Evolutionary conservation across 306 rosid species (phyloP).

Genomic region (Citrullus amarus): DNA sequence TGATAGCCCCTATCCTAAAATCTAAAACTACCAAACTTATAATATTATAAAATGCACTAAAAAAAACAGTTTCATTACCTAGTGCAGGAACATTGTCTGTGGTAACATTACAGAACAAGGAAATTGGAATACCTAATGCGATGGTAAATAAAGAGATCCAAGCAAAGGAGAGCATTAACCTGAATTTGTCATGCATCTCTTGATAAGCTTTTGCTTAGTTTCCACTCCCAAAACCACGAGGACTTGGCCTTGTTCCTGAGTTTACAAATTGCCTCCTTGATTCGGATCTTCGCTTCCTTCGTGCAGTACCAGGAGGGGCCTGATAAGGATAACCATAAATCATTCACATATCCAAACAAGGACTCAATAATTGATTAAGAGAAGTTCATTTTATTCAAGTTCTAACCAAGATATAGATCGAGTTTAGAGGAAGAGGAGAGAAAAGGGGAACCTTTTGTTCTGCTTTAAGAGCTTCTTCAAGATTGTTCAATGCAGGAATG

Average conservation of each 20-base stretch:
- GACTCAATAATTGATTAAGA: neutral
- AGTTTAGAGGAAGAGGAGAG: slow-evolving; percentile 1
- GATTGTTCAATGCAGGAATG: slow-evolving; percentile 69
- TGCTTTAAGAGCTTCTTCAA: slow-evolving; percentile 76
- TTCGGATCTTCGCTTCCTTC: slow-evolving; percentile 64
- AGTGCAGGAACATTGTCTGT: neutral
- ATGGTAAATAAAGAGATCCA: neutral
- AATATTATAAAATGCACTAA: neutral
- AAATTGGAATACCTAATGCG: neutral
- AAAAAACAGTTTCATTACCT: neutral
- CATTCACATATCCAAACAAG: neutral
- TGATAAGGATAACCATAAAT: slow-evolving; percentile 14
- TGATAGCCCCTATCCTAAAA: neutral
- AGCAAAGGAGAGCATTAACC: neutral
- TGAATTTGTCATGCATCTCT: neutral
- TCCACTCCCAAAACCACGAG: slow-evolving; percentile 79
- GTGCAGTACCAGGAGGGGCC: slow-evolving; percentile 82
- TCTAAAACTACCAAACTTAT: neutral
- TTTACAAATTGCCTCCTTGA: slow-evolving; percentile 43
- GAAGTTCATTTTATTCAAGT: neutral
- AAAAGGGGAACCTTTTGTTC: slow-evolving; percentile 63
- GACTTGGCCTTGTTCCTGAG: slow-evolving; percentile 49
- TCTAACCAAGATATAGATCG: neutral
- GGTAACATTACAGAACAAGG: neutral
- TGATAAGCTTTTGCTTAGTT: slow-evolving; percentile 18